Percentiles rank a stretch among this genome's conserved stretches.
Evolutionary conservation across 768 basidiomycete species (phyloP).

Genomic region (Zangia roseola): DNA sequence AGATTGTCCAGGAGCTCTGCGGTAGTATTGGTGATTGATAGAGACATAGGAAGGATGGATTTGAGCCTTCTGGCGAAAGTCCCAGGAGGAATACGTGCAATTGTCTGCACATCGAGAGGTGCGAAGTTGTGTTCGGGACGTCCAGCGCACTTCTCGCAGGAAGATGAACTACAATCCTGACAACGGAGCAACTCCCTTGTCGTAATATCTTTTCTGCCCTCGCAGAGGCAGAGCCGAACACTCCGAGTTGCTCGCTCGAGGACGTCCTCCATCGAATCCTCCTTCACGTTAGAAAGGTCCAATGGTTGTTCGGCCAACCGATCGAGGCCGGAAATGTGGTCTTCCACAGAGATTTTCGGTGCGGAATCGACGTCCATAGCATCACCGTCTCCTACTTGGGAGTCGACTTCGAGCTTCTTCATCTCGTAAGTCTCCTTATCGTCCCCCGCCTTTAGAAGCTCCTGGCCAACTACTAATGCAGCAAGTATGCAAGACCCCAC

Average conservation of each 20-base stretch:
- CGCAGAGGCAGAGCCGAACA: conserved; percentile 84
- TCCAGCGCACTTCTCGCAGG: conserved; percentile 85
- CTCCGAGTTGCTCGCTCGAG: conserved; percentile 66
- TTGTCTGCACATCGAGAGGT: conserved; percentile 47
- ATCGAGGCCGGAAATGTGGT: conserved; percentile 72
- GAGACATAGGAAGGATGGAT: conserved; percentile 82
- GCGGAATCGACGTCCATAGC: conserved; percentile 50
- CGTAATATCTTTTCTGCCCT: conserved; percentile 81
- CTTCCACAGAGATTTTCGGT: conserved; percentile 34
- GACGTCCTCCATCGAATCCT: conserved; percentile 50
- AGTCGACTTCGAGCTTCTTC: conserved; percentile 43
- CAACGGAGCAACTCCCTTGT: conserved; percentile 66
- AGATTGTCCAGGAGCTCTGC: conserved; percentile 51
- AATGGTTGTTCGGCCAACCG: conserved; percentile 60
- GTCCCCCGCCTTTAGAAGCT: conserved; percentile 64
- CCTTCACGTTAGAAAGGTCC: conserved; percentile 59
- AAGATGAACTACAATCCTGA: conserved; percentile 70
- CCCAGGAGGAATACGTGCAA: conserved; percentile 67
- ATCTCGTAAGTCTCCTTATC: conserved; percentile 69
- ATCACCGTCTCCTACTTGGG: conserved; percentile 33
- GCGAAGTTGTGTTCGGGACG: conserved; percentile 83
- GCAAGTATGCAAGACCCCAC: conserved; percentile 88
- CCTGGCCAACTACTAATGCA: conserved; percentile 67
- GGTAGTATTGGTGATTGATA: conserved; percentile 55
- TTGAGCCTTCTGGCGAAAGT: conserved; percentile 78